A percentile compares a stretch with the other conserved stretches of the same genome.
phyloP scores from a whole-genome alignment of 192 early-diverging fungal genomes.

The Irineochytrium annulatum region DNA sequence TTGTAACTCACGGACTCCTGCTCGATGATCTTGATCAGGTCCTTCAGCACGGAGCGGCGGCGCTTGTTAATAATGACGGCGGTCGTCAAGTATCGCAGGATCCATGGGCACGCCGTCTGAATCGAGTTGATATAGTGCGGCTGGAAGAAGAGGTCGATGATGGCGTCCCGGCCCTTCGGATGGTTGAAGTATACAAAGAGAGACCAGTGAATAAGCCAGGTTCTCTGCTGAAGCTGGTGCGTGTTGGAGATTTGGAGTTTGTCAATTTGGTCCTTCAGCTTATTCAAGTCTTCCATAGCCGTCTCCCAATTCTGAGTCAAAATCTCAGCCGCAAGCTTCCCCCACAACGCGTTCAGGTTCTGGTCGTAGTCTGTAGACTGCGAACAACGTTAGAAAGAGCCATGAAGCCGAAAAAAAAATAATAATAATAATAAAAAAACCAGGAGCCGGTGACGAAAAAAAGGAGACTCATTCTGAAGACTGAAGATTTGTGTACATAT shows the following conservation, averaged over 20 bases:
- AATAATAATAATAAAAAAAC: not conserved
- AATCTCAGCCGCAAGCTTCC: constrained; percentile 94
- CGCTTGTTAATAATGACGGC: constrained; percentile 86
- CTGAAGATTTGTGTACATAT: no score
- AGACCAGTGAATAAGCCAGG: constrained; percentile 95
- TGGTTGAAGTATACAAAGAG: constrained; percentile 99
- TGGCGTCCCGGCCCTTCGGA: constrained; percentile 89
- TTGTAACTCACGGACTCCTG: constrained; percentile 74
- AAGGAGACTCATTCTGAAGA: no score
- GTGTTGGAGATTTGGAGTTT: constrained; percentile 39
- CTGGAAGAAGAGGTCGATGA: constrained; percentile 88
- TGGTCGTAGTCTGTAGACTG: constrained; percentile 83
- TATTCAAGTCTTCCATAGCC: constrained; percentile 84
- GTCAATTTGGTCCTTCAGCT: constrained; percentile 84
- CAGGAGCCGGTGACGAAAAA: no score
- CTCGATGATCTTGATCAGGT: constrained; percentile 82
- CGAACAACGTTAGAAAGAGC: not conserved
- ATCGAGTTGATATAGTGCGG: constrained; percentile 95
- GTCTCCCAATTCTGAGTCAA: constrained; percentile 90
- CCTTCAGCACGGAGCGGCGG: constrained; percentile 70
- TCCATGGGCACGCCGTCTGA: constrained; percentile 95
- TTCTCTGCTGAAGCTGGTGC: constrained; percentile 82
- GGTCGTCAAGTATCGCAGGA: constrained; percentile 90
- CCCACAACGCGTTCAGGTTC: constrained; percentile 88
- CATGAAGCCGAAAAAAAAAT: not conserved